Base-by-base conservation (phyloP, 1,139 yeast genomes). In the Blastobotrys malaysiensis region DNA sequence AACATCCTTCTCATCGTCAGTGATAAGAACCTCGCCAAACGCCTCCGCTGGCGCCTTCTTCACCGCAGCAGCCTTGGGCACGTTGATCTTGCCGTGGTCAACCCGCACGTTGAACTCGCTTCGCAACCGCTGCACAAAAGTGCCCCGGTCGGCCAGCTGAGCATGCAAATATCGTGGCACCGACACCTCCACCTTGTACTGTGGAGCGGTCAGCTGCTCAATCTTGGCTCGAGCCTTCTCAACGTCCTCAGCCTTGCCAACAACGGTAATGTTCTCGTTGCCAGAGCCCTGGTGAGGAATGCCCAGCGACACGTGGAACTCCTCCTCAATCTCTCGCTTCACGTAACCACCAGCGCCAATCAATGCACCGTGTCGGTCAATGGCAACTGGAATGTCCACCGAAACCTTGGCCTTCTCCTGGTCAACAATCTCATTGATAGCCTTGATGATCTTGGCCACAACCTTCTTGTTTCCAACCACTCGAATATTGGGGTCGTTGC, bases 311-410 rank as follows among this genome's bases (percentile, higher is more conserved):
- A 88, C 93, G 14, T 77, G 75, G 69, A 77, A 87, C 62, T 86
- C 88, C 22, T 78, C 76, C 74, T 90, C 95, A 59, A 90, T 72
- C 9, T 81, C 77, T 62, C 86, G 85, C 73, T 93, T 88, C 56
- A 81, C 79, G 13, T 82, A 68, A 46, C 98, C 98, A 57, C 84
- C 84, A 46, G 91, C 83, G 44, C 98, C 98, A 69, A 93, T 83
- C 57, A 93, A 69, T 20, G 83, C 77, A 64, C 90, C 81, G 65
- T 88, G 95, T 68, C 85, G 86, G 56, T 84, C 87, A 69, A 83
- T 82, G 46, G 95, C 80, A 62, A 93, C 78, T 9, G 79, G 83
- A 54, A 83, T 67, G 36, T 76, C 77, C 59, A 78, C 85, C 48
- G 78, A 74, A 43, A 83, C 76, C 52, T 83, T 77, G 55, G 83